These are phyloP conservation scores for Prinsepia uniflora DNA, from an alignment of 306 rosid species.

Conservation along the genomic window DNA sequence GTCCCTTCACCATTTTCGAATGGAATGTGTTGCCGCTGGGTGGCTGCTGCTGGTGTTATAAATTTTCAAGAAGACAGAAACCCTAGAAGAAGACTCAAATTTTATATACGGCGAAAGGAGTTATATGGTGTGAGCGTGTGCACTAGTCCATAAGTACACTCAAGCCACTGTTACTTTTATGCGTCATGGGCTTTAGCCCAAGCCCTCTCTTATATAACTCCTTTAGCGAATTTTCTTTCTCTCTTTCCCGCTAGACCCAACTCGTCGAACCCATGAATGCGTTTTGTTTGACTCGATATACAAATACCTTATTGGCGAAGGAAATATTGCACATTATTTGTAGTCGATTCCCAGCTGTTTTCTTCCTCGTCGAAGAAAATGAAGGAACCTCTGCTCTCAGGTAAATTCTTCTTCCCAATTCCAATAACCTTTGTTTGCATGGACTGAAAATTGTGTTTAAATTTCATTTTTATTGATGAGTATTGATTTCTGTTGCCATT, in stretches of 20 bases:
- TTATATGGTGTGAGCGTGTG: not conserved
- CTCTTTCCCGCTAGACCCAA: conserved; percentile 12
- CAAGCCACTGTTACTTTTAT: not conserved
- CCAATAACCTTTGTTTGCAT: not conserved
- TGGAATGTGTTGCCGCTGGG: not conserved
- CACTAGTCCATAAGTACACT: not conserved
- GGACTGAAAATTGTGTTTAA: not conserved
- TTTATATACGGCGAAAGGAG: conserved; percentile 1
- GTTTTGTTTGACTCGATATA: conserved; percentile 10
- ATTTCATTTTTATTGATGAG: conserved; percentile 26
- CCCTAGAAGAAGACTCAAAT: conserved; percentile 4
- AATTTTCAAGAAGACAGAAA: conserved; percentile 11
- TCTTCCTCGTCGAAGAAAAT: conserved; percentile 15
- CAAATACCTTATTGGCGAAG: conserved; percentile 31
- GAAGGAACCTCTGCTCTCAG: conserved; percentile 75
- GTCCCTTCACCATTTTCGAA: conserved; percentile 64
- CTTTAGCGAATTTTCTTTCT: too few relatives aligned
- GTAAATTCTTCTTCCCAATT: conserved; percentile 26
- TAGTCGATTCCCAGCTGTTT: not conserved
- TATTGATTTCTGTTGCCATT: not conserved
- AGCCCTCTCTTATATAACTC: not conserved
- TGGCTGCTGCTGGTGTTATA: not conserved
- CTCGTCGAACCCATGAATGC: not conserved
- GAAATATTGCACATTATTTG: conserved; percentile 11
- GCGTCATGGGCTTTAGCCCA: not conserved